Percentiles rank a stretch among this genome's conserved stretches.
phyloP scores from a whole-genome alignment of 1,284 basidiomycete genomes.

The Cutaneotrichosporon cutaneum region DNA sequence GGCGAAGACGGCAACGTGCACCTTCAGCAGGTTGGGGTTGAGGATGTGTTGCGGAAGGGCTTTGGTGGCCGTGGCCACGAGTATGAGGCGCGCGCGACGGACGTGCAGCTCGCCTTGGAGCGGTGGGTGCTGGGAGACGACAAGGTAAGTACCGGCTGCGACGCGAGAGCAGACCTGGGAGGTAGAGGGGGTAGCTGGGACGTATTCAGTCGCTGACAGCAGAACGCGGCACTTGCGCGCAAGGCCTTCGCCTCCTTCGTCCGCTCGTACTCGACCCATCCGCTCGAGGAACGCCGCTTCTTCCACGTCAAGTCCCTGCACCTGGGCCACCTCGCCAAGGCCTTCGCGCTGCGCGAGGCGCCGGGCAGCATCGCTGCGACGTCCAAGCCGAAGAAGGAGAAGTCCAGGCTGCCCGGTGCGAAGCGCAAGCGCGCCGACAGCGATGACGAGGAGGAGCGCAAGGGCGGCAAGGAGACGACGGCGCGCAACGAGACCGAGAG shows the following conservation, averaged over 20 bases:
- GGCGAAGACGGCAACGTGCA: conserved; percentile 54
- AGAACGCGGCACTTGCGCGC: conserved; percentile 77
- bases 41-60: conserved; percentile 71
- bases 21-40: conserved; percentile 65
- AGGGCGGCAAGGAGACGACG: conserved; percentile 45
- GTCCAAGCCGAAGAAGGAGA: conserved; percentile 29
- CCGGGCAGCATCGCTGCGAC: conserved; percentile 64
- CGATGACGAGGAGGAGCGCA: conserved; percentile 52
- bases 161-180: neutral
- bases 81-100: conserved; percentile 87
- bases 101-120: conserved; percentile 93
- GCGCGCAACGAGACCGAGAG: conserved; percentile 64
- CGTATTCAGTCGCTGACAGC: conserved; percentile 17
- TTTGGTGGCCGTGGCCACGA: conserved; percentile 80
- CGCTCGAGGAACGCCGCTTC: conserved; percentile 87
- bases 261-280: conserved; percentile 96
- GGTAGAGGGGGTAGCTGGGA: neutral
- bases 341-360: conserved; percentile 91
- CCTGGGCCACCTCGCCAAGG: conserved; percentile 93
- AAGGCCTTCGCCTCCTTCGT: conserved; percentile 89
- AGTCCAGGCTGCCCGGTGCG: conserved; percentile 22
- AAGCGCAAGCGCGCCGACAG: conserved; percentile 56
- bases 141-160: conserved; percentile 58
- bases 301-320: conserved; percentile 94
- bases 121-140: conserved; percentile 80